Base-by-base conservation (phyloP, 2,329 filamentous ascomycete species). In the Cladorrhinum sp. region DNA sequence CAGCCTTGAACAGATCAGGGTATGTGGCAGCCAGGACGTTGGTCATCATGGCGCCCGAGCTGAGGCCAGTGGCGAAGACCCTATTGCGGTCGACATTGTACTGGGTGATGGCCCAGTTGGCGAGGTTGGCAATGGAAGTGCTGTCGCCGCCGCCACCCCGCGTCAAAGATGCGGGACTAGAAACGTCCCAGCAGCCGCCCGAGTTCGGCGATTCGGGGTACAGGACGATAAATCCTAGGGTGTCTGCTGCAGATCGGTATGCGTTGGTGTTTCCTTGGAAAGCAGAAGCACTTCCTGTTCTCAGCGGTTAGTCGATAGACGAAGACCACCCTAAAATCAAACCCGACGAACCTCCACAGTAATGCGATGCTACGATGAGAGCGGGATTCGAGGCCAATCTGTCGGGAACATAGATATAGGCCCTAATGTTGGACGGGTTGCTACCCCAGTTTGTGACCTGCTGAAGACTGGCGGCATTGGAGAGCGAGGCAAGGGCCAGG, bases 101-200 rank as follows among this genome's bases (percentile, higher is more conserved):
- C 63, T 77, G 75, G 18, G 70, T 66, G 18, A 82, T 68, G 5
- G 80, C 72, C 64, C 79, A 83, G 33, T 73, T 74, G 61, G 83
- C 80, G 82, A 85, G 84, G 67, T 79, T 82, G 39, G 77, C 80
- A 54, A 85, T 82, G 2, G 76, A 75, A 52, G 78, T 78, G 62
- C 76, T 79, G 65, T 82, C 79, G 14, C 79, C 80, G 4, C 81
- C 81, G 12, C 81, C 82, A 55, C 79, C 73, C 63, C 82, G 81
- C 2, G 77, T 79, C 6, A 84, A 73, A 0, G 80, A 74, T 33
- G 74, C 76, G 42, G 76, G 76, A 9, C 80, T 83, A 4, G 82
- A 79, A 5, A 87, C 84, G 65, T 87, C 85, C 79, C 84, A 87
- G 73, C 85, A 87, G 49, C 71, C 77, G 42, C 74, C 76, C 14